Percentiles rank a stretch among this genome's conserved stretches.
Conservation (phyloP, 2,329 filamentous ascomycete species). For the Monilinia laxa region DNA sequence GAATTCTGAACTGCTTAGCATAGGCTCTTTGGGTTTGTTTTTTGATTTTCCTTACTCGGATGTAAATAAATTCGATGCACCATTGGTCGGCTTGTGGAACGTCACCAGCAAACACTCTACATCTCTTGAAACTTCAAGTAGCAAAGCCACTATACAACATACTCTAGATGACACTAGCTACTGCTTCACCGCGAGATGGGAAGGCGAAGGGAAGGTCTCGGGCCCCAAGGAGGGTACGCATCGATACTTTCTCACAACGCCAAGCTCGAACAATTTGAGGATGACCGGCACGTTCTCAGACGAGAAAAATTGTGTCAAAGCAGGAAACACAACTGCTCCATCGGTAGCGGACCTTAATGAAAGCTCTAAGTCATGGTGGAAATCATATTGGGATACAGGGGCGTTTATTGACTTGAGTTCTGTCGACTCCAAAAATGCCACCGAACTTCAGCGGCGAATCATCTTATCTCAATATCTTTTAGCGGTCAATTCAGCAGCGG, state of each 20-base stretch:
- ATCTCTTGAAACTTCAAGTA: slow-evolving; percentile 24
- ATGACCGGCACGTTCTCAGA: slow-evolving; percentile 6
- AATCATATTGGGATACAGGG: slow-evolving; percentile 41
- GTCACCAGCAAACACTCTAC: slow-evolving; percentile 45
- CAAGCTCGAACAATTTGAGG: background rate
- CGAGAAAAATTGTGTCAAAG: background rate
- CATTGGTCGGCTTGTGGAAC: slow-evolving; percentile 45
- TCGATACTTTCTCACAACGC: slow-evolving; percentile 30
- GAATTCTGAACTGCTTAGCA: slow-evolving; percentile 41
- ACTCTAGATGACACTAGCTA: slow-evolving; percentile 44
- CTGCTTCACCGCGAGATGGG: slow-evolving; percentile 37
- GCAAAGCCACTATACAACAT: slow-evolving; percentile 42
- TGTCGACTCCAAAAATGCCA: slow-evolving; percentile 42
- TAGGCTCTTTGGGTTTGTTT: slow-evolving; percentile 42
- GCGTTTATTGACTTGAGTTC: slow-evolving; percentile 46
- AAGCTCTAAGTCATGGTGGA: slow-evolving; percentile 30
- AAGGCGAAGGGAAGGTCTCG: slow-evolving; percentile 26
- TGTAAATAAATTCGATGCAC: slow-evolving; percentile 47
- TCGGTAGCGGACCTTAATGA: background rate
- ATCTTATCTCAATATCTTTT: slow-evolving; percentile 47
- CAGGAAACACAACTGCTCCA: background rate
- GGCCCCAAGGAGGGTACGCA: slow-evolving; percentile 28
- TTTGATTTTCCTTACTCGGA: slow-evolving; percentile 47
- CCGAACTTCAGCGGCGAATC: slow-evolving; percentile 47
- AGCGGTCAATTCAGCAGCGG: slow-evolving; percentile 45